phyloP scores from a whole-genome alignment of 2,329 filamentous ascomycete species.

The Fusarium veterinarium region DNA sequence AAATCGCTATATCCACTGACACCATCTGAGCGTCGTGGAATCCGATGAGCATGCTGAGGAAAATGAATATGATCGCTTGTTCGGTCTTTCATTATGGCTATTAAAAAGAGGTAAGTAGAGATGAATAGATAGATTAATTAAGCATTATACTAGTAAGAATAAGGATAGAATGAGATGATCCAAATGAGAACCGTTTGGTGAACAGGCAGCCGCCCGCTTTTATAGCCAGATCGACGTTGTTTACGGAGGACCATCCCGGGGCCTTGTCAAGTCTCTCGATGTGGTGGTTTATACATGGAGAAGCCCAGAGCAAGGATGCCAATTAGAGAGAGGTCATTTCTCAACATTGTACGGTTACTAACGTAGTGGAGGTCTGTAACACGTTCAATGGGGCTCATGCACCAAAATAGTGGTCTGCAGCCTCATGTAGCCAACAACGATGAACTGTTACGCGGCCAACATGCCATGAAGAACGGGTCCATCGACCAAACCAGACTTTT shows the following conservation, averaged over 20 bases:
- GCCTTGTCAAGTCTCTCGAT: slow-evolving; percentile 6
- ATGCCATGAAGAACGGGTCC: slow-evolving; percentile 11
- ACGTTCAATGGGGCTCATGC: slow-evolving; percentile 13
- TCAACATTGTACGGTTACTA: slow-evolving; percentile 15
- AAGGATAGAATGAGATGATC: neutral
- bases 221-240: slow-evolving; percentile 11
- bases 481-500: slow-evolving; percentile 19
- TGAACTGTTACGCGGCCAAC: slow-evolving; percentile 29
- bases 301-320: slow-evolving; percentile 14
- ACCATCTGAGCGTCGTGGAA: slow-evolving; percentile 26
- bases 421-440: slow-evolving; percentile 23
- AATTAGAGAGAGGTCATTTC: slow-evolving; percentile 20
- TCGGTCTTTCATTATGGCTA: slow-evolving; percentile 31
- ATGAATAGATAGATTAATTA: neutral
- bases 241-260: neutral
- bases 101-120: neutral
- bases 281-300: slow-evolving; percentile 32
- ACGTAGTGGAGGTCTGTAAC: slow-evolving; percentile 15
- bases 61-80: slow-evolving; percentile 33
- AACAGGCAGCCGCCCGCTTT: neutral
- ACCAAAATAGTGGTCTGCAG: slow-evolving; percentile 26
- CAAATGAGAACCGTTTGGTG: neutral
- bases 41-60: slow-evolving; percentile 29
- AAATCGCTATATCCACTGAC: slow-evolving; percentile 24
- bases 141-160: slow-evolving; percentile 13